Evolutionary conservation across 1,284 basidiomycete species (phyloP), one percentile per base, ranked within the genome.

Genomic region (Ustilago hordei): DNA sequence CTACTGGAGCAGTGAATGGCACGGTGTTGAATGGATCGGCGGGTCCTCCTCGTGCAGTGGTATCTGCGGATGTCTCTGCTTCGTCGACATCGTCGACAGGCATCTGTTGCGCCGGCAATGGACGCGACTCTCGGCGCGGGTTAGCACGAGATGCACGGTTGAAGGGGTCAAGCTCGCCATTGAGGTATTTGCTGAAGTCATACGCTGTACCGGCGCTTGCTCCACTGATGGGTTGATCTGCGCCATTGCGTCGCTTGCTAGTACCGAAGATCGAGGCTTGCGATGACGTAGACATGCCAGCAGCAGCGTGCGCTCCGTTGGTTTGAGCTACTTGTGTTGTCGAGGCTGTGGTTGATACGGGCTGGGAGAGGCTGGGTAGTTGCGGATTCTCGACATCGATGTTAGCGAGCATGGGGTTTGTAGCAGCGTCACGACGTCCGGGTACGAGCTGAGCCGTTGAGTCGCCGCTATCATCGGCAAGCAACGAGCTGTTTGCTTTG

Each of bases 161-260:
- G 66, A 77, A 77, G 17, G 75, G 75, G 32, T 77, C 75, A 47
- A 77, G 65, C 32, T 72, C 75, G 36, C 69, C 63, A 19, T 77
- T 69, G 36, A 77, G 69, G 39, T 77, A 77, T 43, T 72, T 77
- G 69, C 52, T 60, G 47, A 77, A 77, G 48, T 77, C 75, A 39
- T 77, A 77, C 3, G 62, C 75, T 50, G 58, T 60, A 43, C 64
- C 71, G 28, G 55, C 52, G 15, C 17, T 50, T 19, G 59, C 63
- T 36, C 48, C 63, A 9, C 68, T 61, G 28, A 68, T 65, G 47
- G 69, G 64, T 38, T 67, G 69, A 17, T 68, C 65, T 17, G 34
- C 55, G 13, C 74, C 68, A 53, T 64, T 64, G 8, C 65, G 61
- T 28, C 72, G 72, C 13, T 63, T 69, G 19, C 55, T 35, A 4